Percentiles rank a stretch among this genome's conserved stretches.
Conservation (phyloP, 129 eudicot genomes). For the Pittosporum tobira region DNA sequence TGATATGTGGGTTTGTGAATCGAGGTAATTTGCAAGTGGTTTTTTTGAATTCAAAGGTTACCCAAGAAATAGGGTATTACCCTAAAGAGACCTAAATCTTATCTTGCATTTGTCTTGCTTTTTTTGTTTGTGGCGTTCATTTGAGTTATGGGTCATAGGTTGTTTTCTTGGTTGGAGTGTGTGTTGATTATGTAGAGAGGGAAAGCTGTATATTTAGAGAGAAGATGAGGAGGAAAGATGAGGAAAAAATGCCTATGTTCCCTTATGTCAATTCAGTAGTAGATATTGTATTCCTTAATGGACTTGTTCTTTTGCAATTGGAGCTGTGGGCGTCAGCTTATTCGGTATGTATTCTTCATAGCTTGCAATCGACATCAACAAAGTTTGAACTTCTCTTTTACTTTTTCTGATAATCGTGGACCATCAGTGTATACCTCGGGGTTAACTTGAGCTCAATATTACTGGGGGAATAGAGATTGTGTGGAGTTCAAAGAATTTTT, state of each 20-base stretch:
- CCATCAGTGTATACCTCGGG: too few relatives aligned
- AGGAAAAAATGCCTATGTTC: conserved; percentile 86
- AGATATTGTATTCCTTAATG: too few relatives aligned
- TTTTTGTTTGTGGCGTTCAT: conserved; percentile 1
- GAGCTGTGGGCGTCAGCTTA: too few relatives aligned
- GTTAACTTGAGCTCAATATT: too few relatives aligned
- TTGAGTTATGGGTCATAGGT: neutral
- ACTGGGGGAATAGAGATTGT: too few relatives aligned
- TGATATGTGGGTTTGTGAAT: conserved; percentile 2
- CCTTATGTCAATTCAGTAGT: too few relatives aligned
- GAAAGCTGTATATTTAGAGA: neutral
- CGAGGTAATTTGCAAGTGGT: neutral
- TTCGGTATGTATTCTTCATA: conserved; percentile 65
- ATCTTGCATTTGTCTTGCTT: too few relatives aligned
- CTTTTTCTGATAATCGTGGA: neutral
- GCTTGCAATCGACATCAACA: conserved; percentile 95
- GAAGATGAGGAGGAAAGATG: conserved; percentile 80
- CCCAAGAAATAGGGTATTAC: too few relatives aligned
- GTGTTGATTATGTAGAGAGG: conserved; percentile 18
- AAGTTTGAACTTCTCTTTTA: conserved; percentile 34
- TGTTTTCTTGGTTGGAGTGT: conserved; percentile 12
- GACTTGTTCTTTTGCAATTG: too few relatives aligned
- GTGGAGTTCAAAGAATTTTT: too few relatives aligned
- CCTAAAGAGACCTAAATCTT: too few relatives aligned
- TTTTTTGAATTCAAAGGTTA: neutral